These are phyloP conservation scores for Populus tomentosa DNA, from an alignment of 441 rosid genomes.

Conservation along the genomic window DNA sequence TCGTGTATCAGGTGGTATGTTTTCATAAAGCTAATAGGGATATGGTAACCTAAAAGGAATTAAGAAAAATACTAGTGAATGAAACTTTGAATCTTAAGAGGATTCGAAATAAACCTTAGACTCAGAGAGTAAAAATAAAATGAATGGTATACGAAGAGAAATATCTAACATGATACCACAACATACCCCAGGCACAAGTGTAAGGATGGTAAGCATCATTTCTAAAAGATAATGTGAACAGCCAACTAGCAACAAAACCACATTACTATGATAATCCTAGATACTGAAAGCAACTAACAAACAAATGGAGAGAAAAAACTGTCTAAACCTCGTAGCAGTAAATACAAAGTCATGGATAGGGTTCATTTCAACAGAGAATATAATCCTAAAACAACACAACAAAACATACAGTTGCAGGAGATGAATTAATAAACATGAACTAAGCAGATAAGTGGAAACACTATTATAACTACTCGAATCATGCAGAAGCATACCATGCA, in stretches of 20 bases:
- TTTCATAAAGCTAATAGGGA: background rate
- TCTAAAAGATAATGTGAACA: background rate
- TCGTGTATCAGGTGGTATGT: background rate
- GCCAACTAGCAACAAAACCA: background rate
- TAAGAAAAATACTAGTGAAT: background rate
- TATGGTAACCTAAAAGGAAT: too few species aligned
- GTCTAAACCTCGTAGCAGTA: background rate
- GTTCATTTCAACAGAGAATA: constrained; percentile 1
- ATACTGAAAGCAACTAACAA: background rate
- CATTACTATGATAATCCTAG: background rate
- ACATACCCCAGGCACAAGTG: background rate
- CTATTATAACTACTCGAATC: background rate
- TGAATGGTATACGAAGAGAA: background rate
- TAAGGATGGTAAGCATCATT: background rate
- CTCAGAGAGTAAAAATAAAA: background rate
- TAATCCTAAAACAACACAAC: background rate
- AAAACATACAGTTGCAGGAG: constrained; percentile 1
- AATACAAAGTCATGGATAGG: background rate
- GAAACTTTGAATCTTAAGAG: background rate
- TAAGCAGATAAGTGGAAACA: background rate
- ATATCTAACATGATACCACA: background rate
- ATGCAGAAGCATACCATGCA: constrained; percentile 59
- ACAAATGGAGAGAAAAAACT: background rate
- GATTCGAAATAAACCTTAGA: background rate
- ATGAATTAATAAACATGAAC: background rate